These are phyloP conservation scores for Dianthus caryophyllus DNA, from an alignment of 148 eudicot genomes.

Conservation along the genomic window DNA sequence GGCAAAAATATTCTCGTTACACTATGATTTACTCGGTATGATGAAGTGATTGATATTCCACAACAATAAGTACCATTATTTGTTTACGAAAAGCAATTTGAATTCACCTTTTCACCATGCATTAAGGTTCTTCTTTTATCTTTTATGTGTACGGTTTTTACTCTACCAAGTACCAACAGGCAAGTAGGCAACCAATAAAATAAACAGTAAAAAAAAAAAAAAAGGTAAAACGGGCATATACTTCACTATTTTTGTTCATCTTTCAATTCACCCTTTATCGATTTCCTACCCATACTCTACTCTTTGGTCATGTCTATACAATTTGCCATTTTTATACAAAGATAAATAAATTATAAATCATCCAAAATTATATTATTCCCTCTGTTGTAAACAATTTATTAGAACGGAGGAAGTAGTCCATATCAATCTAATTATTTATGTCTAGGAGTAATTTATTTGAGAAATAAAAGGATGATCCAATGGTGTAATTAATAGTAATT, in stretches of 20 bases:
- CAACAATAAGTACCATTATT: background rate
- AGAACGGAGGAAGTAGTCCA: no score
- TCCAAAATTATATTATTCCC: constrained; percentile 3
- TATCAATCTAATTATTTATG: no score
- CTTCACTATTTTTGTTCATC: background rate
- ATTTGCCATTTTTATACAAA: background rate
- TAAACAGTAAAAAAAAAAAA: constrained; percentile 2
- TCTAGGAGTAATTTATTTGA: no score
- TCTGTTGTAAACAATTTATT: no score
- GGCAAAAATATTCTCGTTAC: constrained; percentile 14
- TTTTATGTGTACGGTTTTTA: no score
- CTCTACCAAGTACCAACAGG: no score
- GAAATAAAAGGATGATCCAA: no score
- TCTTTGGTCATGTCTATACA: constrained; percentile 12
- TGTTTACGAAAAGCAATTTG: constrained; percentile 17
- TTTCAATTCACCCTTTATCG: constrained; percentile 20
- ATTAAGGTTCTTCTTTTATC: no score
- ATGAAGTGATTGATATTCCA: constrained; percentile 4
- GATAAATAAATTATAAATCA: background rate
- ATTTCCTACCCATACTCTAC: background rate
- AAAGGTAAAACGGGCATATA: constrained; percentile 3
- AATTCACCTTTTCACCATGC: no score
- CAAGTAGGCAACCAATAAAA: background rate
- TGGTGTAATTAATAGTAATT: no score
- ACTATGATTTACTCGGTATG: background rate